These are phyloP conservation scores for Prunella vulgaris DNA, from an alignment of 257 asterid genomes.

Conservation along the genomic window DNA sequence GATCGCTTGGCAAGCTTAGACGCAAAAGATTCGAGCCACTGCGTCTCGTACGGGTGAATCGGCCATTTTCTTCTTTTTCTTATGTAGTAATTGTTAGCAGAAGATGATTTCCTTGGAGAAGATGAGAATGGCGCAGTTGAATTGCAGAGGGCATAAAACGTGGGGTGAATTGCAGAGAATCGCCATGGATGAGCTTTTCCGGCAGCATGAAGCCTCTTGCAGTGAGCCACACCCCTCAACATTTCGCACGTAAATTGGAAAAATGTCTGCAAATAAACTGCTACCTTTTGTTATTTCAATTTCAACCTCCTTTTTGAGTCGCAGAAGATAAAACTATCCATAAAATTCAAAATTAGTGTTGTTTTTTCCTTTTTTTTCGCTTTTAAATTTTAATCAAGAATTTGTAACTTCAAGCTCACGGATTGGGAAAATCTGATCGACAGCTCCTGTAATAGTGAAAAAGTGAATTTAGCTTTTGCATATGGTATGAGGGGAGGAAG, in stretches of 20 bases:
- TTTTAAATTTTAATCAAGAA: too few species aligned
- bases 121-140: constrained; percentile 30
- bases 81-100: constrained; percentile 37
- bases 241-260: background rate
- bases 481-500: too few species aligned
- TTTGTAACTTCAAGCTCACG: too few species aligned
- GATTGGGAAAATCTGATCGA: too few species aligned
- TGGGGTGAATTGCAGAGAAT: constrained; percentile 13
- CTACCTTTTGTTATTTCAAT: too few species aligned
- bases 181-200: constrained; percentile 16
- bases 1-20: constrained; percentile 46
- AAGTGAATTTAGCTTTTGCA: too few species aligned
- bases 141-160: background rate
- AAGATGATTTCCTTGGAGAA: constrained; percentile 32
- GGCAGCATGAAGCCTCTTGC: constrained; percentile 22
- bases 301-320: too few species aligned
- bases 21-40: constrained; percentile 42
- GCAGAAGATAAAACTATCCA: too few species aligned
- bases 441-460: too few species aligned
- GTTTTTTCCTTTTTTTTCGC: too few species aligned
- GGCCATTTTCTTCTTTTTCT: constrained; percentile 79
- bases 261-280: too few species aligned
- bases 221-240: constrained; percentile 24
- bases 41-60: constrained; percentile 39
- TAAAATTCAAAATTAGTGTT: too few species aligned